Conservation (phyloP, 495 filamentous ascomycete species). For the Penicillium arizonense region DNA sequence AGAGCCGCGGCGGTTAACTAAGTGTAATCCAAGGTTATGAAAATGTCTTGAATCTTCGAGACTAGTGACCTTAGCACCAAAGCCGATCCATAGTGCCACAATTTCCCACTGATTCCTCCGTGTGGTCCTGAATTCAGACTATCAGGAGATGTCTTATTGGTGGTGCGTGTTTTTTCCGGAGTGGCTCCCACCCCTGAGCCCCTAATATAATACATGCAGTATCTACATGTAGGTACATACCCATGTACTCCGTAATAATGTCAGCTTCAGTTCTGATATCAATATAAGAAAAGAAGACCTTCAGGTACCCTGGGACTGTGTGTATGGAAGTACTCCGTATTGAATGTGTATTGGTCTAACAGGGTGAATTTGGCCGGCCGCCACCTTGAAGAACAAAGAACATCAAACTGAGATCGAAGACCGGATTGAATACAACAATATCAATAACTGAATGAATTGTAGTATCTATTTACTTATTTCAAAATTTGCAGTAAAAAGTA, state of each 20-base stretch:
- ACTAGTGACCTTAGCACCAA: slow-evolving; percentile 6
- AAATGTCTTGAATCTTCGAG: background rate
- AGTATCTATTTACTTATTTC: background rate
- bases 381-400: background rate
- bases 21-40: background rate
- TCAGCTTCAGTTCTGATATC: slow-evolving; percentile 1
- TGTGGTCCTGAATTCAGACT: background rate
- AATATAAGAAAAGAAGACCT: background rate
- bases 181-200: too few relatives aligned
- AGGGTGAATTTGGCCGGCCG: background rate
- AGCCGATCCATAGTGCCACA: slow-evolving; percentile 9
- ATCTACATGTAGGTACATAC: background rate
- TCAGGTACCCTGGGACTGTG: slow-evolving; percentile 1
- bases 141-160: slow-evolving; percentile 4
- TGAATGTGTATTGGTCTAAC: background rate
- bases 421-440: too few relatives aligned
- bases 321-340: background rate
- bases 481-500: too few relatives aligned
- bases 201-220: too few relatives aligned
- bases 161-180: background rate
- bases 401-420: too few relatives aligned
- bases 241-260: background rate
- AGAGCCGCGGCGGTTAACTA: slow-evolving; percentile 4
- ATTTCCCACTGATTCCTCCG: background rate
- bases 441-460: too few relatives aligned